Percentiles rank a stretch among this genome's conserved stretches.
Evolutionary conservation across 108 stramenopile species (phyloP).

Genomic region (Craspedostauros australis): DNA sequence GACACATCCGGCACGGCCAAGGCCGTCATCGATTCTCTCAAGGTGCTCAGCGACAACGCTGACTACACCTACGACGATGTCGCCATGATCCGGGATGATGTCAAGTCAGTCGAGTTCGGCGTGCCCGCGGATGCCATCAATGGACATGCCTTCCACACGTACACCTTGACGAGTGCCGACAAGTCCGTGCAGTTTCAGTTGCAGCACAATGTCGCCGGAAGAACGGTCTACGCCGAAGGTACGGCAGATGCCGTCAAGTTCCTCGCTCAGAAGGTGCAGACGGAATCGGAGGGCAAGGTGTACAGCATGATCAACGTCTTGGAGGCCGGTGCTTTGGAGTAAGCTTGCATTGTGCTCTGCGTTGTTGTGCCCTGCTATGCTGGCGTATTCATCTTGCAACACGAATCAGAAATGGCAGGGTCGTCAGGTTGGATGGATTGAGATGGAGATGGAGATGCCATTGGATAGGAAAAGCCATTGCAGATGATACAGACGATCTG

Average conservation of each 20-base stretch:
- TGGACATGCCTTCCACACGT: constrained; percentile 98
- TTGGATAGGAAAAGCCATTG: too few species aligned
- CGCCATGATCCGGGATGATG: constrained; percentile 83
- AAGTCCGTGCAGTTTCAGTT: constrained; percentile 92
- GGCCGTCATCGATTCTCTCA: constrained; percentile 85
- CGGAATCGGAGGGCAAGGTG: constrained; percentile 62
- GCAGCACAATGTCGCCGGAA: constrained; percentile 95
- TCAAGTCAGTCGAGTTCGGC: constrained; percentile 84
- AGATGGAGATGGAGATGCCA: too few species aligned
- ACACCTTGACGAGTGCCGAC: constrained; percentile 88
- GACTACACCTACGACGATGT: constrained; percentile 83
- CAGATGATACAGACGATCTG: too few species aligned
- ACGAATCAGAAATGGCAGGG: too few species aligned
- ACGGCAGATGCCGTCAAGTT: constrained; percentile 97
- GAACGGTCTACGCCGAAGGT: constrained; percentile 97
- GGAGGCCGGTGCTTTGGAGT: constrained; percentile 79
- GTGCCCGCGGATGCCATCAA: constrained; percentile 86
- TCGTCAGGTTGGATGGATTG: too few species aligned
- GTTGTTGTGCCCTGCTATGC: too few species aligned
- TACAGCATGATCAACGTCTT: constrained; percentile 89
- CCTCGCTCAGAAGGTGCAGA: constrained; percentile 68
- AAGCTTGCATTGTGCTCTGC: too few species aligned
- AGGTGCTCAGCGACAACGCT: constrained; percentile 37
- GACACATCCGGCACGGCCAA: constrained; percentile 98
- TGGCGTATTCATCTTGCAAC: too few species aligned